Evolutionary conservation across 208 protist species (phyloP).

Genomic region (Trypanosomatidae sp.): DNA sequence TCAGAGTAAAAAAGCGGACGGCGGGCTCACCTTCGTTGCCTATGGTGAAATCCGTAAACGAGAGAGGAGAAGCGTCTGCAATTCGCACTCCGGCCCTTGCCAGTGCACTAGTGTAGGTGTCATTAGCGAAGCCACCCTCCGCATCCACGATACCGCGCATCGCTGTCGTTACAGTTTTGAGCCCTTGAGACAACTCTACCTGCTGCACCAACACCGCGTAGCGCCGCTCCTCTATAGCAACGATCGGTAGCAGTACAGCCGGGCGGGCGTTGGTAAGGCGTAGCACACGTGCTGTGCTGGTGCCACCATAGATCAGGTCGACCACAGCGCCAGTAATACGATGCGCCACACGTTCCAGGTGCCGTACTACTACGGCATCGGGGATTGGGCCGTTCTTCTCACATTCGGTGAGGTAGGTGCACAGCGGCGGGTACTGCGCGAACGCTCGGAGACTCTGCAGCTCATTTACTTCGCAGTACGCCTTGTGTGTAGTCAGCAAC

Average conservation of each 20-base stretch:
- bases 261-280: conserved; percentile 32
- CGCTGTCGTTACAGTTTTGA: conserved; percentile 36
- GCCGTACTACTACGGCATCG: conserved; percentile 48
- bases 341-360: conserved; percentile 55
- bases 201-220: conserved; percentile 50
- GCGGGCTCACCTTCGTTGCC: conserved; percentile 59
- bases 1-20: conserved; percentile 43
- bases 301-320: conserved; percentile 54
- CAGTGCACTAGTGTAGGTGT: conserved; percentile 26
- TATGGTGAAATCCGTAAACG: conserved; percentile 39
- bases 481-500: conserved; percentile 68
- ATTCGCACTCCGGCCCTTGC: conserved; percentile 32
- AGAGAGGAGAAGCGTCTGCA: conserved; percentile 16
- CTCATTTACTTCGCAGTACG: conserved; percentile 46
- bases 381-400: conserved; percentile 36
- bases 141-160: conserved; percentile 39
- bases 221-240: conserved; percentile 21
- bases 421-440: conserved; percentile 48
- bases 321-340: conserved; percentile 56
- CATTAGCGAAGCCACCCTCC: conserved; percentile 27
- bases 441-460: conserved; percentile 39
- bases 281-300: conserved; percentile 26
- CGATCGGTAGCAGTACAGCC: conserved; percentile 55
- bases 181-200: conserved; percentile 33
- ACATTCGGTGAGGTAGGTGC: conserved; percentile 39